These are phyloP conservation scores for Oryza punctata DNA, from an alignment of 176 grass and related monocot species.

Conservation along the genomic window DNA sequence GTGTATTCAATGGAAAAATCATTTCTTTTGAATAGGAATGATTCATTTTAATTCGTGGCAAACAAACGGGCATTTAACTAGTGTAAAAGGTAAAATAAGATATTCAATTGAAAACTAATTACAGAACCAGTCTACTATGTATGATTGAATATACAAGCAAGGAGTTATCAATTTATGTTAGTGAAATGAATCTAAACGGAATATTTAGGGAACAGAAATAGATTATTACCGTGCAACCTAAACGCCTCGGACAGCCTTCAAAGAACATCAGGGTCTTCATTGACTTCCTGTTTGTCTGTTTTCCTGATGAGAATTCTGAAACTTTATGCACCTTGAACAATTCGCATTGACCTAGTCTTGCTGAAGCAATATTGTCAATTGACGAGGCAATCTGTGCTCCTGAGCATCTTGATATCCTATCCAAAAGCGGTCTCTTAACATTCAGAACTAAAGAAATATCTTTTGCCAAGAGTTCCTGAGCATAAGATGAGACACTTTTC, in stretches of 20 bases:
- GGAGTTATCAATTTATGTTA: slow-evolving; percentile 14
- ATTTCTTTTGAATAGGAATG: not conserved
- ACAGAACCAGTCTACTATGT: not conserved
- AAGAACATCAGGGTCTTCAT: slow-evolving; percentile 95
- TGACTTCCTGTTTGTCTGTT: slow-evolving; percentile 44
- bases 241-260: slow-evolving; percentile 82
- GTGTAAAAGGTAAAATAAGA: slow-evolving; percentile 16
- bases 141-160: slow-evolving; percentile 17
- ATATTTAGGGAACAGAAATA: slow-evolving; percentile 2
- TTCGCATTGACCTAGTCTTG: slow-evolving; percentile 71
- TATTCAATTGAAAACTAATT: slow-evolving; percentile 25
- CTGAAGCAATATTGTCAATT: slow-evolving; percentile 60
- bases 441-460: slow-evolving; percentile 91
- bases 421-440: slow-evolving; percentile 85
- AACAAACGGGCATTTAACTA: not conserved
- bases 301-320: slow-evolving; percentile 50
- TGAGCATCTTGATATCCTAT: slow-evolving; percentile 90
- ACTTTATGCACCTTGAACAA: slow-evolving; percentile 76
- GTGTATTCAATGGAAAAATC: too few species aligned
- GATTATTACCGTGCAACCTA: slow-evolving; percentile 89
- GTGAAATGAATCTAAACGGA: slow-evolving; percentile 26
- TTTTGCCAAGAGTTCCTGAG: slow-evolving; percentile 82
- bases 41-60: not conserved
- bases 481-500: slow-evolving; percentile 86
- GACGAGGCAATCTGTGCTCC: slow-evolving; percentile 87